Evolutionary conservation across 805 yeast genomes (phyloP).

Genomic region (Candida orba): DNA sequence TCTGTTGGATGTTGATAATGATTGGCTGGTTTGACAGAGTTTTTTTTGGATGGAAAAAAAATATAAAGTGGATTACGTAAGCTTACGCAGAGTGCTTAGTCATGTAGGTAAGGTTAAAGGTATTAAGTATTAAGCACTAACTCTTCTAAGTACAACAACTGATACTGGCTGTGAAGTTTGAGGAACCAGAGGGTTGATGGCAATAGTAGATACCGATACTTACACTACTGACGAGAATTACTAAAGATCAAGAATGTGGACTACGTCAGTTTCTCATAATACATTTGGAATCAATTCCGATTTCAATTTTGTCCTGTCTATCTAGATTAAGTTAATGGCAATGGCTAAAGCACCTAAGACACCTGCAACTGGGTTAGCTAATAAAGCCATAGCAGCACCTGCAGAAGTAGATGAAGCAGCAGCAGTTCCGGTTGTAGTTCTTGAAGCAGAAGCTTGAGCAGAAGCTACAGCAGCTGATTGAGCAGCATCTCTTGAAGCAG

Average conservation of each 20-base stretch:
- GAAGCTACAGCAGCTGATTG: slow-evolving; percentile 10
- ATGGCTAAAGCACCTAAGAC: slow-evolving; percentile 18
- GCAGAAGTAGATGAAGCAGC: slow-evolving; percentile 11
- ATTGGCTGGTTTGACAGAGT: neutral
- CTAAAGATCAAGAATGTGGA: too few species aligned
- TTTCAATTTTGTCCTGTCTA: neutral
- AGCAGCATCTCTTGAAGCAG: slow-evolving; percentile 20
- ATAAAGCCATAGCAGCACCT: slow-evolving; percentile 13
- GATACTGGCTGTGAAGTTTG: too few species aligned
- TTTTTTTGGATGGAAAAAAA: neutral
- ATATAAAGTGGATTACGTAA: too few species aligned
- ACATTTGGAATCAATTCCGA: too few species aligned
- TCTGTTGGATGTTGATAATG: neutral
- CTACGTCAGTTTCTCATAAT: too few species aligned
- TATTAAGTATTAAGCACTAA: too few species aligned
- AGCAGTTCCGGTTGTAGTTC: slow-evolving; percentile 10
- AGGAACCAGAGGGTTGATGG: too few species aligned
- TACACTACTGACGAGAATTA: too few species aligned
- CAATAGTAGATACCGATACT: too few species aligned
- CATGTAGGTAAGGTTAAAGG: too few species aligned
- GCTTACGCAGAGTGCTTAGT: too few species aligned
- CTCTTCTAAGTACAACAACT: too few species aligned
- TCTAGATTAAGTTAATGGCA: slow-evolving; percentile 15
- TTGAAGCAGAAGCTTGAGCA: slow-evolving; percentile 15
- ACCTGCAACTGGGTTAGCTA: slow-evolving; percentile 18